A percentile compares a stretch with the other conserved stretches of the same genome.
phyloP scores from a whole-genome alignment of 495 filamentous ascomycete species.

The Podospora comata region DNA sequence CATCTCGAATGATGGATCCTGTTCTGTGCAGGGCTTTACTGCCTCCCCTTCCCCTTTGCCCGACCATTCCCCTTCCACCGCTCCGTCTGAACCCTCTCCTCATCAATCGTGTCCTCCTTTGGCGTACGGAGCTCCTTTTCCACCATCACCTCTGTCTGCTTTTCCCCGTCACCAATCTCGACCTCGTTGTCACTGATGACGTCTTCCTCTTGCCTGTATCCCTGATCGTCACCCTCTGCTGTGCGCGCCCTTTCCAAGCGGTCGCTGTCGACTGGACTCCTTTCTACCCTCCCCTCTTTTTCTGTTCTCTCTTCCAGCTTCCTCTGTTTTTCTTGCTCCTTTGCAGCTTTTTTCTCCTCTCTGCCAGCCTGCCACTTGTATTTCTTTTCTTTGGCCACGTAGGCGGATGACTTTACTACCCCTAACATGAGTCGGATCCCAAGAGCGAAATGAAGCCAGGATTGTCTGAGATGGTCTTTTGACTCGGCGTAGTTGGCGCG shows the following conservation, averaged over 20 bases:
- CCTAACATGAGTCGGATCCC: conserved; percentile 21
- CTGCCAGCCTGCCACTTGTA: background rate
- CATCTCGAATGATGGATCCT: background rate
- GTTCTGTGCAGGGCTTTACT: background rate
- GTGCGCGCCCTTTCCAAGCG: background rate
- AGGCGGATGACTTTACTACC: conserved; percentile 20
- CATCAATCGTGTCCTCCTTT: conserved; percentile 5
- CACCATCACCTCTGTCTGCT: background rate
- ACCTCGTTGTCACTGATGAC: conserved; percentile 11
- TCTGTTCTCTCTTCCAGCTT: conserved; percentile 23
- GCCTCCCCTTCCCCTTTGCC: background rate
- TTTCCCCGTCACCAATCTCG: conserved; percentile 16
- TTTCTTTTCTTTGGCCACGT: conserved; percentile 22
- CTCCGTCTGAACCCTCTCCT: background rate
- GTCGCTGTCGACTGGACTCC: background rate
- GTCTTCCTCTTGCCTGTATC: too few species aligned
- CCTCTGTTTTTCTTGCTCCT: conserved; percentile 13
- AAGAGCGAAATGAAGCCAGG: conserved; percentile 24
- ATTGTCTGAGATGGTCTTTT: conserved; percentile 27
- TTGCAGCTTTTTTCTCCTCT: conserved; percentile 12
- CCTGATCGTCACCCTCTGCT: background rate
- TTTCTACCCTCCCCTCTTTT: conserved; percentile 19
- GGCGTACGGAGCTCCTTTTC: background rate
- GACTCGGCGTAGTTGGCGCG: conserved; percentile 29
- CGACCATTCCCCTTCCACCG: background rate